A percentile compares a stretch with the other conserved stretches of the same genome.
These are phyloP conservation scores for Papiliotrema flavescens DNA, from an alignment of 1,284 basidiomycete genomes.

Conservation along the genomic window DNA sequence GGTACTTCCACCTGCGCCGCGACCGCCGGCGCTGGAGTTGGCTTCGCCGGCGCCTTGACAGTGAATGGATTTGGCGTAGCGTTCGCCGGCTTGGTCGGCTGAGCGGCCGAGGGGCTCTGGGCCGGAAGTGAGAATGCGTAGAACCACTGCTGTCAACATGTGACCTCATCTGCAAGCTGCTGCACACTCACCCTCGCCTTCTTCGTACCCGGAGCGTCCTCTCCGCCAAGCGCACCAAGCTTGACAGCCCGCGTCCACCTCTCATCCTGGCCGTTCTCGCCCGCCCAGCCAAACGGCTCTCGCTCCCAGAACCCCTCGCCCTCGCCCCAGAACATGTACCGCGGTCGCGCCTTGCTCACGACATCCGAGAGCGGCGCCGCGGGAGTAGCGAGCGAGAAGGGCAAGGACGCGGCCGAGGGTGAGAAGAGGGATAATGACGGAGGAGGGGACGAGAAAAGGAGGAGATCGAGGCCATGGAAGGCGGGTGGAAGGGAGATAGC, in stretches of 20 bases:
- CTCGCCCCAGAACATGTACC: slow-evolving; percentile 56
- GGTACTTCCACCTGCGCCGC: background rate
- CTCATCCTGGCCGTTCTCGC: slow-evolving; percentile 55
- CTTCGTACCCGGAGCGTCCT: slow-evolving; percentile 55
- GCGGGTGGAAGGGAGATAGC: slow-evolving; percentile 55
- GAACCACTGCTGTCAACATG: slow-evolving; percentile 58
- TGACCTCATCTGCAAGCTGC: background rate
- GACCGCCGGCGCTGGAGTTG: slow-evolving; percentile 2
- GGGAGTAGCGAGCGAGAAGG: slow-evolving; percentile 50
- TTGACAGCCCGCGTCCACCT: slow-evolving; percentile 73
- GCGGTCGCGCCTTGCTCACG: slow-evolving; percentile 50
- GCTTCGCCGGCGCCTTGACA: slow-evolving; percentile 1
- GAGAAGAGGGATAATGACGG: slow-evolving; percentile 65
- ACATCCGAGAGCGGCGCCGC: slow-evolving; percentile 66
- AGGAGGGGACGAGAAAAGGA: slow-evolving; percentile 78
- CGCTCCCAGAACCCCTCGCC: slow-evolving; percentile 76
- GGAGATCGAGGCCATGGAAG: slow-evolving; percentile 69
- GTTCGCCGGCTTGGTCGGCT: slow-evolving; percentile 35
- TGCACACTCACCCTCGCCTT: slow-evolving; percentile 69
- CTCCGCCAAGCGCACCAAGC: slow-evolving; percentile 77
- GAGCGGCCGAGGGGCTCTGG: slow-evolving; percentile 37
- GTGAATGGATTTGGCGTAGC: slow-evolving; percentile 40
- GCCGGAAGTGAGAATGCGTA: slow-evolving; percentile 67
- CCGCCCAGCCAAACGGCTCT: slow-evolving; percentile 81
- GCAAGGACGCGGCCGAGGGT: slow-evolving; percentile 52